These are phyloP conservation scores for Botrytis cinerea DNA, from an alignment of 2,329 filamentous ascomycete genomes.

Conservation along the genomic window DNA sequence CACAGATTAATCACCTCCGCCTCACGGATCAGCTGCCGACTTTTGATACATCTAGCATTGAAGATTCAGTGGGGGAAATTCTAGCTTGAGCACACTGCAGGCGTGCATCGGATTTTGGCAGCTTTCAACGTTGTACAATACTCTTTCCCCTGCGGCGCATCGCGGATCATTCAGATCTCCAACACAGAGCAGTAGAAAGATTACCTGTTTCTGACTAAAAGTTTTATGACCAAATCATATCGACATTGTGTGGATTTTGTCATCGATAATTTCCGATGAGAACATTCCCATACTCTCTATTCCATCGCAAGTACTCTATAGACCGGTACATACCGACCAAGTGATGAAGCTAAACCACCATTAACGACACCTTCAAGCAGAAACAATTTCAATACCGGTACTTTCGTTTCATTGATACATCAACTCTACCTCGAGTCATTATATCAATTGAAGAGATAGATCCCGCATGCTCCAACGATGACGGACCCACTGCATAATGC, in stretches of 20 bases:
- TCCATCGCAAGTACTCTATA: slow-evolving; percentile 2
- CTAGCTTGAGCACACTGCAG: slow-evolving; percentile 30
- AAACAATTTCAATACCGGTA: background rate
- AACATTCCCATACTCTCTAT: background rate
- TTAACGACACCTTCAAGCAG: slow-evolving; percentile 9
- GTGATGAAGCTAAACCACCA: slow-evolving; percentile 15
- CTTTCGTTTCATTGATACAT: slow-evolving; percentile 5
- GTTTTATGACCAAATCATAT: background rate
- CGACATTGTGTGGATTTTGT: slow-evolving; percentile 1
- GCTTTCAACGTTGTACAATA: slow-evolving; percentile 35
- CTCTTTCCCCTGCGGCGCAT: slow-evolving; percentile 34
- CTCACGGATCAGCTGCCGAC: slow-evolving; percentile 41
- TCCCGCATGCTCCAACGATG: slow-evolving; percentile 46
- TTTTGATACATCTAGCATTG: slow-evolving; percentile 33
- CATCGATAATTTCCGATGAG: slow-evolving; percentile 1
- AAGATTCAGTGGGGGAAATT: slow-evolving; percentile 33
- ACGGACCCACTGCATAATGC: slow-evolving; percentile 57
- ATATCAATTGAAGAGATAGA: slow-evolving; percentile 30
- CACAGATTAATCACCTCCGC: slow-evolving; percentile 35
- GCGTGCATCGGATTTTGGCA: slow-evolving; percentile 40
- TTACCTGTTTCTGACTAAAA: slow-evolving; percentile 3
- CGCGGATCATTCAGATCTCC: slow-evolving; percentile 31
- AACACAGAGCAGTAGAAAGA: slow-evolving; percentile 14
- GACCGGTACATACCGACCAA: slow-evolving; percentile 10
- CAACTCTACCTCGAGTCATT: background rate